phyloP scores from a whole-genome alignment of 306 rosid genomes.

The Cucurbita argyrosperma region DNA sequence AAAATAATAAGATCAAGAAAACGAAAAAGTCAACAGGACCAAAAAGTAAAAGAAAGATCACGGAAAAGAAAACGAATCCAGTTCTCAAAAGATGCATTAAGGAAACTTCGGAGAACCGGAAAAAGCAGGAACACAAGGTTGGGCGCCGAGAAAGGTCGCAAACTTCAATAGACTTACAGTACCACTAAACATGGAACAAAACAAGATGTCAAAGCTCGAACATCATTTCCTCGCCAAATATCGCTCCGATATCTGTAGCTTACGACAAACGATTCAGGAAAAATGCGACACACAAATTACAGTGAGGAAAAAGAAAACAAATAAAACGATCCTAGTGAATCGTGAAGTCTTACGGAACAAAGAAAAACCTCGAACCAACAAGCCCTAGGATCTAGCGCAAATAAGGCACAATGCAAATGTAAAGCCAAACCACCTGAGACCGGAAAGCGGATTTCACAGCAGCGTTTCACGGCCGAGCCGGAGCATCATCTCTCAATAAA shows the following conservation, averaged over 20 bases:
- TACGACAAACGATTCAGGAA: background rate
- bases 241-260: background rate
- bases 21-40: background rate
- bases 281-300: background rate
- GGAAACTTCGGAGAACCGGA: background rate
- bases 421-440: background rate
- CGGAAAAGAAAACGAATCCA: background rate
- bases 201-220: background rate
- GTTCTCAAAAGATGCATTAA: background rate
- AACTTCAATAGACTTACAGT: background rate
- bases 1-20: background rate
- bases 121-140: background rate
- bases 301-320: background rate
- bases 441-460: background rate
- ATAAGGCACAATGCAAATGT: background rate
- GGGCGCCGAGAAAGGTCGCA: background rate
- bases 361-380: background rate
- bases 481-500: background rate
- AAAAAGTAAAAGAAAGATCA: background rate
- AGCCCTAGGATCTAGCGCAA: slow-evolving; percentile 1
- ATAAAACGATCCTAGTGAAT: background rate
- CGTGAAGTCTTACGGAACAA: background rate
- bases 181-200: background rate
- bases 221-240: background rate
- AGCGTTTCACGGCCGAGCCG: background rate